Evolutionary conservation across 257 asterid species (phyloP), one percentile per base, ranked within the genome.

Genomic region (Verbena officinalis): DNA sequence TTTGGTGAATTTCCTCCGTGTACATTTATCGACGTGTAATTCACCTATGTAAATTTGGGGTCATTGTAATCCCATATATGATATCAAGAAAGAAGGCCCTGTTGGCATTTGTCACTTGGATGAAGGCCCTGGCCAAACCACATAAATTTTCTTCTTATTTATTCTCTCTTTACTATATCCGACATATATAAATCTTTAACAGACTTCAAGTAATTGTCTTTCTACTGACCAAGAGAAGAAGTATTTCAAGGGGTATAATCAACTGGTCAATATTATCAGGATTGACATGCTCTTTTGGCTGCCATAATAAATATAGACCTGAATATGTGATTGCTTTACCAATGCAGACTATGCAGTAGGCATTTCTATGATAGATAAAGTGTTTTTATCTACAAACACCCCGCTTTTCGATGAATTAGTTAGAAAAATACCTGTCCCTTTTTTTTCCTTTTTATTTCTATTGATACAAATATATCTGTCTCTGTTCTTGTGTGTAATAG

Each of bases 261-360:
- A 67, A 55, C 57, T 38, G 52, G 38, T 24, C 27, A 54, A 12
- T 52, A 40, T 44, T 46, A 27, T 58, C 14, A 33, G 60, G 21
- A 21, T 44, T 20, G 12, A 56, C 9, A 16, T 51, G 46, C 30
- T 49, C 23, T 68, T 15, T 2, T 45, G 34, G 49, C 11, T 61
- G 57, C 54, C 48, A 51, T 34, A 44, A 62, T 61, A 9, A 39
- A 16, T 53, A 15, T 13, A 23, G 38, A 11, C 34, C 44, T 21
- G 42, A 59, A 65, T 19, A 36, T 14, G n/a, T n/a, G n/a, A n/a
- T n/a, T n/a, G n/a, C n/a, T 70, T 40, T 71, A 31, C 48, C 53
- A 0, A 3, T 43, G 55, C 56, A 11, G 63, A 38, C 53, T 5
- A 23, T 27, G 30, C 38, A 49, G 38, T 51, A 23, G 1, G 17